A percentile compares a stretch with the other conserved stretches of the same genome.
phyloP scores from a whole-genome alignment of 768 basidiomycete species.

The Filobasidium wieringae region DNA sequence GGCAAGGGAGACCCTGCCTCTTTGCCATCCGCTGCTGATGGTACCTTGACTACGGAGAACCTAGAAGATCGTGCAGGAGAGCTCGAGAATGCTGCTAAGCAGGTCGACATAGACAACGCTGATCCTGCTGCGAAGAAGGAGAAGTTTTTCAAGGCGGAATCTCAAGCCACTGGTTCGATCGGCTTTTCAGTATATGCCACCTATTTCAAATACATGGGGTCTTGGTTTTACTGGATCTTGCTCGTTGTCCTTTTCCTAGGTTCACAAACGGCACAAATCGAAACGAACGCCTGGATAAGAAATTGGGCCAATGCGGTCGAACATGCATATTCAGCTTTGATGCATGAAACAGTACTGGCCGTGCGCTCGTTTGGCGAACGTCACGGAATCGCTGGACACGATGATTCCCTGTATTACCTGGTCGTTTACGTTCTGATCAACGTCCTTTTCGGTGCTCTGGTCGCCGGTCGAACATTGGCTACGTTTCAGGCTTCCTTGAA shows the following conservation, averaged over 20 bases:
- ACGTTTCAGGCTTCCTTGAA: constrained; percentile 27
- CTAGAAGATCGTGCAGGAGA: constrained; percentile 16
- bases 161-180: constrained; percentile 25
- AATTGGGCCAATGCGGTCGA: constrained; percentile 34
- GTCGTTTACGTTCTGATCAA: constrained; percentile 26
- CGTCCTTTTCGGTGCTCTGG: constrained; percentile 23
- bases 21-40: constrained; percentile 8
- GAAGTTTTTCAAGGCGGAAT: constrained; percentile 29
- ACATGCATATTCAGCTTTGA: not conserved
- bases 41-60: constrained; percentile 16
- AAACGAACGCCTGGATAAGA: constrained; percentile 35
- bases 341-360: not conserved
- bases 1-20: not conserved
- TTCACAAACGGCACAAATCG: constrained; percentile 32
- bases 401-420: constrained; percentile 28
- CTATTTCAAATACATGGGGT: constrained; percentile 31
- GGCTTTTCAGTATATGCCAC: constrained; percentile 25
- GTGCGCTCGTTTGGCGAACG: not conserved
- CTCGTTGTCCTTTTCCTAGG: constrained; percentile 27
- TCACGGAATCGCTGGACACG: not conserved
- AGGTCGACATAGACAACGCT: constrained; percentile 19
- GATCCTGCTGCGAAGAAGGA: constrained; percentile 12
- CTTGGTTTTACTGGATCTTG: constrained; percentile 27
- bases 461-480: constrained; percentile 26
- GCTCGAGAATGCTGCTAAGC: constrained; percentile 17